Evolutionary conservation across 345 rosid genomes (phyloP), one percentile per base, ranked within the genome.

Genomic region (Aurinia saxatilis): DNA sequence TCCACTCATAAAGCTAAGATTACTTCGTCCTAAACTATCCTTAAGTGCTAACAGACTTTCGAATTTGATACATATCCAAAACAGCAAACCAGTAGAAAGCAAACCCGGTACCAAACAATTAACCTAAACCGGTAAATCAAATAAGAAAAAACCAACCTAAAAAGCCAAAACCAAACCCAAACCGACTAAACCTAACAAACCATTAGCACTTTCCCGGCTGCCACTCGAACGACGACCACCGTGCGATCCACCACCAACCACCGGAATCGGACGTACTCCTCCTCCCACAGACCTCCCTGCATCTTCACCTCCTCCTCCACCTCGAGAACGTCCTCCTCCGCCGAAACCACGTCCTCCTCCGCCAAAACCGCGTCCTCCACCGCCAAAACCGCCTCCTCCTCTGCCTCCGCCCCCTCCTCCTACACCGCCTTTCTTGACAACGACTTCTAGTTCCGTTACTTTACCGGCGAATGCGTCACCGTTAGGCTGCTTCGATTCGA

Each of bases 91-190:
- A 21, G 25, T 36, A 49, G 38, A 48, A 67, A 30, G 25, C 27
- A 10, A 30, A 66, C 49, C 57, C 51, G 71, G 44, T 9, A 58
- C 23, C 58, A 40, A 58, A 59, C 30, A 58, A 15, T 31, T 30
- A 48, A 38, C 36, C 17, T 67, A 60, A 67, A 34, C 66, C 60
- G 72, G 66, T 40, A 59, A 47, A 34, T 42, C 37, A 42, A 53
- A 38, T 7, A 34, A n/a, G 4, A 21, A 0, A 57, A 48, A 67
- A 31, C n/a, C n/a, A n/a, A 31, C 3, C 51, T 57, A 58, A 1
- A 34, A 34, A 34, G 4, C 19, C 39, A 60, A 68, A 68, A 42
- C 48, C 25, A 68, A 68, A 68, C 67, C 67, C n/a, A 68, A 44
- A 60, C 30, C 4, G 8, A n/a, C 36, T 35, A 68, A 27, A 36